A percentile compares a stretch with the other conserved stretches of the same genome.
Evolutionary conservation across 1,139 yeast genomes (phyloP).

Genomic region (Suhomyces choctaworum): DNA sequence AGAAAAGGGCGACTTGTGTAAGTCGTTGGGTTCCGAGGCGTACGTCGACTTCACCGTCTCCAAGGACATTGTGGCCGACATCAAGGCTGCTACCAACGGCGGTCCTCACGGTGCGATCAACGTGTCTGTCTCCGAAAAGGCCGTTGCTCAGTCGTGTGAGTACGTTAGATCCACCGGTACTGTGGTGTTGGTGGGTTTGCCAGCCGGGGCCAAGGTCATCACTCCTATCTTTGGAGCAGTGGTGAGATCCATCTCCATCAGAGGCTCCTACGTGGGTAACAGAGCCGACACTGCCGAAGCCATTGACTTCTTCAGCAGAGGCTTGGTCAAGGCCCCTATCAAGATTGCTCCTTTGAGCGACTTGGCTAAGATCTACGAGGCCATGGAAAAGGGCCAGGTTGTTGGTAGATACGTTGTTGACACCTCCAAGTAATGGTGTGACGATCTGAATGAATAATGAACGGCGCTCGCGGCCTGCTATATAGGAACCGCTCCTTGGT

Average conservation of each 20-base stretch:
- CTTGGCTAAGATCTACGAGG: constrained; percentile 58
- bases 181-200: constrained; percentile 79
- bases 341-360: constrained; percentile 64
- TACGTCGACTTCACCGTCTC: constrained; percentile 62
- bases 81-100: constrained; percentile 31
- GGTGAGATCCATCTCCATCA: constrained; percentile 61
- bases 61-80: constrained; percentile 32
- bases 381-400: constrained; percentile 71
- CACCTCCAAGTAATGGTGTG: constrained; percentile 21
- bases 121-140: constrained; percentile 75
- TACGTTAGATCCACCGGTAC: constrained; percentile 76
- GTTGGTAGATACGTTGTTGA: constrained; percentile 75
- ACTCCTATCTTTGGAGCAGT: constrained; percentile 67
- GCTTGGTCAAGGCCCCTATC: constrained; percentile 67
- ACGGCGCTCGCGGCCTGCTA: too few relatives aligned
- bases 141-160: constrained; percentile 66
- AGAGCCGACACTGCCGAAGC: constrained; percentile 81
- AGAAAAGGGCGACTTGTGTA: constrained; percentile 57
- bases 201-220: constrained; percentile 65
- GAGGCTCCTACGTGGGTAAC: constrained; percentile 80
- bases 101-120: constrained; percentile 77
- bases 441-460: too few relatives aligned
- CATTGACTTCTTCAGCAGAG: constrained; percentile 67
- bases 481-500: too few relatives aligned
- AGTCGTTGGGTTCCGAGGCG: constrained; percentile 66